Percentiles rank a stretch among this genome's conserved stretches.
These are phyloP conservation scores for Zygnema cylindricum DNA, from an alignment of 139 green algal genomes.

Conservation along the genomic window DNA sequence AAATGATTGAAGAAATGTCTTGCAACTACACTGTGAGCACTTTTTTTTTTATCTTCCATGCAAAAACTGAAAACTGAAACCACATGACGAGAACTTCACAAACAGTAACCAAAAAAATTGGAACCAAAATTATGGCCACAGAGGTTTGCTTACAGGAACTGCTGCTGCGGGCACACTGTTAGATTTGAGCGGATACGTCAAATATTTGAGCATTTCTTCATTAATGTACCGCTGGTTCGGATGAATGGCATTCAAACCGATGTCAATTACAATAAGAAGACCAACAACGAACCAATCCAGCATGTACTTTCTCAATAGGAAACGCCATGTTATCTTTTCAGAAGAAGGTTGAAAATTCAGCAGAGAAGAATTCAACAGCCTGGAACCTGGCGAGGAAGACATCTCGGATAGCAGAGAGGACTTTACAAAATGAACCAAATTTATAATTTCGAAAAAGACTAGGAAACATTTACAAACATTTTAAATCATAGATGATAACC, in stretches of 20 bases:
- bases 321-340: neutral
- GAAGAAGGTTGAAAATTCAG: no score
- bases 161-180: slow-evolving; percentile 36
- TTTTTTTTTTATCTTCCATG: no score
- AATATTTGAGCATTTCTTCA: slow-evolving; percentile 15
- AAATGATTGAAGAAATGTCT: no score
- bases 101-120: neutral
- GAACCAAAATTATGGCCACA: neutral
- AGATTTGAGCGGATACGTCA: slow-evolving; percentile 34
- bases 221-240: slow-evolving; percentile 37
- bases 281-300: slow-evolving; percentile 3
- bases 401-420: no score
- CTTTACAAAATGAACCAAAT: no score
- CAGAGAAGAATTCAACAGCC: no score
- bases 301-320: neutral
- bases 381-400: no score
- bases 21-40: no score
- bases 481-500: no score
- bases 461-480: no score
- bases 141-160: slow-evolving; percentile 20
- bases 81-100: neutral
- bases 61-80: neutral
- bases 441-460: no score
- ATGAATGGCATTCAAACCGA: slow-evolving; percentile 11
- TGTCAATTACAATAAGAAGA: neutral